These are phyloP conservation scores for Phaeolepiota aurea DNA, from an alignment of 768 basidiomycete genomes.

Conservation along the genomic window DNA sequence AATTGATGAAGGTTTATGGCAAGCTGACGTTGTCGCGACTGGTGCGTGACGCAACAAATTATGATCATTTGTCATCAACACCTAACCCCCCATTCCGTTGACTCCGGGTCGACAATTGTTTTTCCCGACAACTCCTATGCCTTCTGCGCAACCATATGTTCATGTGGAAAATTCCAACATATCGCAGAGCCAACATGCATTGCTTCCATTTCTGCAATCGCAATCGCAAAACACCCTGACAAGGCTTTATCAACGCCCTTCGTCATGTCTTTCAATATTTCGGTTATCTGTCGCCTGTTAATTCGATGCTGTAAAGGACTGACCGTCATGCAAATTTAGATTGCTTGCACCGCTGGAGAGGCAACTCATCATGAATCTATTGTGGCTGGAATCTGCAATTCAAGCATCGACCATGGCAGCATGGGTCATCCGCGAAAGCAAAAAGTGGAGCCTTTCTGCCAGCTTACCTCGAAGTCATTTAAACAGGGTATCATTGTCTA, in stretches of 20 bases:
- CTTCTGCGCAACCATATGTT: slow-evolving; percentile 17
- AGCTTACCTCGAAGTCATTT: no score
- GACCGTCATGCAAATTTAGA: slow-evolving; percentile 27
- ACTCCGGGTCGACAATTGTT: neutral
- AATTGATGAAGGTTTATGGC: slow-evolving; percentile 21
- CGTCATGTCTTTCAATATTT: slow-evolving; percentile 86
- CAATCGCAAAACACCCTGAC: slow-evolving; percentile 74
- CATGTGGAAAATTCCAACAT: slow-evolving; percentile 16
- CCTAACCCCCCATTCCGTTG: neutral
- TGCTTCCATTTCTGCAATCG: slow-evolving; percentile 73
- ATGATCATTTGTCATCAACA: neutral
- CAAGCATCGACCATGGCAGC: slow-evolving; percentile 57
- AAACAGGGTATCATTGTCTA: slow-evolving; percentile 26
- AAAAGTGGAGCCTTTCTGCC: slow-evolving; percentile 41
- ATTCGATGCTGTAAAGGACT: slow-evolving; percentile 11
- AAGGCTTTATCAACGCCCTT: slow-evolving; percentile 77
- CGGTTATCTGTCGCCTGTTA: slow-evolving; percentile 38
- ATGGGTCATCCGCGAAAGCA: slow-evolving; percentile 71
- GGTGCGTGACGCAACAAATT: neutral
- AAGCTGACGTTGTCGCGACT: no score
- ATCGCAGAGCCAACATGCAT: slow-evolving; percentile 42
- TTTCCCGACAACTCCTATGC: slow-evolving; percentile 9
- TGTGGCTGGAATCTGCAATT: slow-evolving; percentile 82
- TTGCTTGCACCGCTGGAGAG: slow-evolving; percentile 72
- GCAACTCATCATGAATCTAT: slow-evolving; percentile 78